A percentile compares a stretch with the other conserved stretches of the same genome.
Evolutionary conservation across 495 filamentous ascomycete genomes (phyloP).

Genomic region (Poronia punctata): DNA sequence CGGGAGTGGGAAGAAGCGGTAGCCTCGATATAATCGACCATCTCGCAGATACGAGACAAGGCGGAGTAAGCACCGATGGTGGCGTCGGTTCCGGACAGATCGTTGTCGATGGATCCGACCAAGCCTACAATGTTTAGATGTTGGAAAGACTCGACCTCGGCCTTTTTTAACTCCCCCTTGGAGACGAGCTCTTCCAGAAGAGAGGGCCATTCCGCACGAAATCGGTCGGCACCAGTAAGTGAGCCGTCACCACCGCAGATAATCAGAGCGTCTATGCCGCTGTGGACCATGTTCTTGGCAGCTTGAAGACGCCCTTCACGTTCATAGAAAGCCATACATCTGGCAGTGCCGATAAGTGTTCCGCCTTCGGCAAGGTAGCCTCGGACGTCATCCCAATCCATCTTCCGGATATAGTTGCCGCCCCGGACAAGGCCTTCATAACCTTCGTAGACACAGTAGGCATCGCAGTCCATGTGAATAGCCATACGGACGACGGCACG

Average conservation of each 20-base stretch:
- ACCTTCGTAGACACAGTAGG: slow-evolving; percentile 88
- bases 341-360: slow-evolving; percentile 92
- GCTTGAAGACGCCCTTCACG: slow-evolving; percentile 72
- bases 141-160: slow-evolving; percentile 64
- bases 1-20: slow-evolving; percentile 95
- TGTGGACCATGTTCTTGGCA: slow-evolving; percentile 86
- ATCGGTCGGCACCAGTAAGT: slow-evolving; percentile 91
- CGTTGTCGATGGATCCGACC: slow-evolving; percentile 97
- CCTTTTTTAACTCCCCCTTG: slow-evolving; percentile 56
- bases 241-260: slow-evolving; percentile 98
- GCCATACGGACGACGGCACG: slow-evolving; percentile 91
- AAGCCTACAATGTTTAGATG: slow-evolving; percentile 92
- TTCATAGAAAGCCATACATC: slow-evolving; percentile 84
- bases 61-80: slow-evolving; percentile 98
- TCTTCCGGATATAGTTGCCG: slow-evolving; percentile 75
- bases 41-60: slow-evolving; percentile 82
- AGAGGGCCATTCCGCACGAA: slow-evolving; percentile 84
- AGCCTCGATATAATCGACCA: slow-evolving; percentile 93
- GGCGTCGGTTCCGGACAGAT: slow-evolving; percentile 92
- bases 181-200: slow-evolving; percentile 76
- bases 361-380: slow-evolving; percentile 92
- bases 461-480: slow-evolving; percentile 77
- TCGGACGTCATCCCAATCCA: slow-evolving; percentile 91
- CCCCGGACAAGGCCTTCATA: slow-evolving; percentile 93
- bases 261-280: slow-evolving; percentile 91